Evolutionary conservation across 257 asterid genomes (phyloP), one percentile per base, ranked within the genome.

Genomic region (Nicotiana knightiana): DNA sequence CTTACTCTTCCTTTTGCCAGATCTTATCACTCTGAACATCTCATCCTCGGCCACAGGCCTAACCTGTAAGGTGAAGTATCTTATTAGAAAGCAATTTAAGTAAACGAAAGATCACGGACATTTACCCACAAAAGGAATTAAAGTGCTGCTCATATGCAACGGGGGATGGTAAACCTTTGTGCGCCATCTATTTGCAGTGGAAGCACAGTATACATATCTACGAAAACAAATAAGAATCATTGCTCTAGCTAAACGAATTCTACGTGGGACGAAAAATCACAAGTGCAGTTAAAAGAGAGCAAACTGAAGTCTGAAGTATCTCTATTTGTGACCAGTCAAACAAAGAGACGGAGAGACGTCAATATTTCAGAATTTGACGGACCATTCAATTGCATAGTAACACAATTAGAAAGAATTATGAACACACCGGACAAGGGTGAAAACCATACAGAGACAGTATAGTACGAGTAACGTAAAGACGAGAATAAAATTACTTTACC

Each of bases 41-140:
- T 96, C 99, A 84, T 96, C 99, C 88, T 96, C 99, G 76, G 99
- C 97, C 76, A 94, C 95, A 43, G 97, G 97, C 71, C 98, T 92
- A 79, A 96, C 99, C 99, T 96, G 77, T 66, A 82, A 82, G 48
- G 66, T 80, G 46, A 53, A 79, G 64, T 28, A 4, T 51, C 80
- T 15, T 75, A 1, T 51, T 51, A 16, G 28, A 16, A 75, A 26
- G 9, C 80, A 75, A 51, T 0, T 16, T 51, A 18, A 2, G 1
- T 26, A 51, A 51, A 51, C 61, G 2, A 28, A 28, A 75, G 16
- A 18, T 68, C 53, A 67, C 5, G n/a, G 9, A 33, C 48, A 68
- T 67, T 9, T 18, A 37, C 51, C 51, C 5, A 37, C 57, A 68
- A 5, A 70, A 11, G 77, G 77, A 39, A 70, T 65, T 65, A 30